Evolutionary conservation across 2,329 filamentous ascomycete genomes (phyloP).

Genomic region (Dothistroma septosporum): DNA sequence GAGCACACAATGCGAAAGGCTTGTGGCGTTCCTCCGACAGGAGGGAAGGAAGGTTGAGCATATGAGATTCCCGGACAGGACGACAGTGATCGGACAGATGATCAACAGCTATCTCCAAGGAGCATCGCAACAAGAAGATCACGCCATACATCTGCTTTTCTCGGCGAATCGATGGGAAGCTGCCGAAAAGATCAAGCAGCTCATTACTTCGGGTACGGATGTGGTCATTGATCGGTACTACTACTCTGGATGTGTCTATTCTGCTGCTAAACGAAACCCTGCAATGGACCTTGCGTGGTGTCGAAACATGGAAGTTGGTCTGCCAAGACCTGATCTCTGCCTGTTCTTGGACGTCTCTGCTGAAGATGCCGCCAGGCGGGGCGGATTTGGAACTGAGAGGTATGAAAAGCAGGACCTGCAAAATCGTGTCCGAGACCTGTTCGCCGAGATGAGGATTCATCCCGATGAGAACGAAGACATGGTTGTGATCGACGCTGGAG

Average conservation of each 20-base stretch:
- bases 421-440: constrained; percentile 68
- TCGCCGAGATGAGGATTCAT: constrained; percentile 48
- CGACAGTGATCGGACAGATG: constrained; percentile 79
- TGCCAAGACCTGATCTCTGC: constrained; percentile 82
- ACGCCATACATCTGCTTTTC: constrained; percentile 85
- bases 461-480: constrained; percentile 52
- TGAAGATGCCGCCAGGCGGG: constrained; percentile 65
- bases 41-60: constrained; percentile 52
- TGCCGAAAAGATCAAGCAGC: constrained; percentile 39
- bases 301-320: constrained; percentile 74
- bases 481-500: constrained; percentile 53
- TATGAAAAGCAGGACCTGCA: constrained; percentile 88
- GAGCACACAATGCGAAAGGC: constrained; percentile 76
- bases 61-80: constrained; percentile 70
- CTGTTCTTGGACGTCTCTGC: constrained; percentile 81
- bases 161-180: constrained; percentile 87
- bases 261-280: constrained; percentile 76
- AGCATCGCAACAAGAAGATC: constrained; percentile 71
- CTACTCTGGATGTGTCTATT: constrained; percentile 91
- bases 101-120: constrained; percentile 79
- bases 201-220: constrained; percentile 62
- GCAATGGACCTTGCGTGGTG: constrained; percentile 72
- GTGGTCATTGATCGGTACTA: constrained; percentile 91
- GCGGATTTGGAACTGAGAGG: constrained; percentile 83
- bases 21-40: constrained; percentile 54